Base-by-base conservation (phyloP, 192 early-diverging fungal species). In the Allomyces macrogynus region DNA sequence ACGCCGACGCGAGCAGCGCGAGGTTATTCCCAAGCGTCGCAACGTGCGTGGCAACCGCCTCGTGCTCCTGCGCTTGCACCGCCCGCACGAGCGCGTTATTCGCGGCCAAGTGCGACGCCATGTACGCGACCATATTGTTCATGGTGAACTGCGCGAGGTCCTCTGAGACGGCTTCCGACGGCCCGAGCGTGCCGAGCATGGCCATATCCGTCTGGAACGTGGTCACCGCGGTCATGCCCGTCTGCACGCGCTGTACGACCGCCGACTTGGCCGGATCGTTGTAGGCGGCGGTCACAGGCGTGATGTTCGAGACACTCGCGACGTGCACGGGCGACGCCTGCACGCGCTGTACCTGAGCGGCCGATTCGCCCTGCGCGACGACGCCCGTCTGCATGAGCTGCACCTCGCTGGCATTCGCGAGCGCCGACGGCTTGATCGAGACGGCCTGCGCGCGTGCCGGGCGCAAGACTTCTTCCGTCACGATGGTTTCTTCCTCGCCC, bases 401-500 rank as follows among this genome's bases (percentile, higher is more conserved):
- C 0, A n/a, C 9, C 5, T 57, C 49, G 49, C 20, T 14, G 49
- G 49, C 49, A 3, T 14, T 20, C 12, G 12, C 16, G 49, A n/a
- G 16, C 49, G 12, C 16, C 5, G 49, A 14, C 12, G 49, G 49
- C 49, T n/a, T 14, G 49, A 57, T n/a, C 16, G 16, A 14, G 49
- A 57, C 49, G 16, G 49, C 49, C 32, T 64, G 26, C 43, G 64
- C 64, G 14, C 64, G 26, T 7, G 64, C 64, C 1, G 81, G 81
- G 14, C 70, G 62, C 4, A 81, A 72, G 67, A 78, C 83, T 62
- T 84, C 81, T 65, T 84, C 81, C 32, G 75, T 65, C 7, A 73
- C 71, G 5, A 76, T 76, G 26, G 75, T 75, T 64, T 79, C 78
- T 67, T 84, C 81, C 44, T 72, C 69, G 23, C 27, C 67, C 43